Conservation (phyloP, 2,329 filamentous ascomycete genomes). For the Alternaria conjuncta region DNA sequence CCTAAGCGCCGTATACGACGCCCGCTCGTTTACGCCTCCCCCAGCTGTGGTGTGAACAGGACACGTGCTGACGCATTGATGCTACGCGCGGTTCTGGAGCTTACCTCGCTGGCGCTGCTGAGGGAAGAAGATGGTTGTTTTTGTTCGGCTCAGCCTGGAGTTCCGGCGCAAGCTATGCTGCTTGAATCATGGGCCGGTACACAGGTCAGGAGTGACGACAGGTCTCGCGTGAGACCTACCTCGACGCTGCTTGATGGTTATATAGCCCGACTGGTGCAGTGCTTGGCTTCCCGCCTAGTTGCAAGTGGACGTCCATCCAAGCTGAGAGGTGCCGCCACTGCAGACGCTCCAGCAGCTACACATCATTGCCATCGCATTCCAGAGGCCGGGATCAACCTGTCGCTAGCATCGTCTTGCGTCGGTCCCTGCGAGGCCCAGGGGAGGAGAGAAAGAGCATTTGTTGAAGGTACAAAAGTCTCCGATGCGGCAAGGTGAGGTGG, state of each 20-base stretch:
- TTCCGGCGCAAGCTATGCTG: conserved; percentile 12
- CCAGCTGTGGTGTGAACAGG: conserved; percentile 7
- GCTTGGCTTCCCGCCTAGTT: conserved; percentile 33
- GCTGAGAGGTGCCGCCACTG: conserved; percentile 40
- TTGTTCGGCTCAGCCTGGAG: conserved; percentile 22
- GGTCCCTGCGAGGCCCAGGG: conserved; percentile 25
- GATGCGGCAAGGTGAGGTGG: conserved; percentile 33
- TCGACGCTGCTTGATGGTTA: conserved; percentile 4
- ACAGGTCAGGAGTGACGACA: neutral
- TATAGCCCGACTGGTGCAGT: conserved; percentile 12
- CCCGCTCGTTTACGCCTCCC: conserved; percentile 11
- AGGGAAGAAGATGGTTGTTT: conserved; percentile 15
- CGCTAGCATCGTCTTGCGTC: conserved; percentile 27
- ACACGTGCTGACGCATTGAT: conserved; percentile 7
- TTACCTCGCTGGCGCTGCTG: conserved; percentile 22
- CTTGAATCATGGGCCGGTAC: conserved; percentile 8
- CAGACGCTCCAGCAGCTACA: conserved; percentile 31
- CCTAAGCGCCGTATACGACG: conserved; percentile 16
- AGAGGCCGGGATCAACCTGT: conserved; percentile 27
- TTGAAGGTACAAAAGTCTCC: conserved; percentile 28
- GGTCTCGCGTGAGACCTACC: neutral
- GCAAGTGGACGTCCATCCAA: conserved; percentile 33
- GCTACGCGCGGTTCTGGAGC: conserved; percentile 27
- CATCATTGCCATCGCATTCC: conserved; percentile 26
- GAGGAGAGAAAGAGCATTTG: conserved; percentile 36